Evolutionary conservation across 192 early-diverging fungal species (phyloP), one percentile per base, ranked within the genome.

Genomic region (Coemansia interrupta): DNA sequence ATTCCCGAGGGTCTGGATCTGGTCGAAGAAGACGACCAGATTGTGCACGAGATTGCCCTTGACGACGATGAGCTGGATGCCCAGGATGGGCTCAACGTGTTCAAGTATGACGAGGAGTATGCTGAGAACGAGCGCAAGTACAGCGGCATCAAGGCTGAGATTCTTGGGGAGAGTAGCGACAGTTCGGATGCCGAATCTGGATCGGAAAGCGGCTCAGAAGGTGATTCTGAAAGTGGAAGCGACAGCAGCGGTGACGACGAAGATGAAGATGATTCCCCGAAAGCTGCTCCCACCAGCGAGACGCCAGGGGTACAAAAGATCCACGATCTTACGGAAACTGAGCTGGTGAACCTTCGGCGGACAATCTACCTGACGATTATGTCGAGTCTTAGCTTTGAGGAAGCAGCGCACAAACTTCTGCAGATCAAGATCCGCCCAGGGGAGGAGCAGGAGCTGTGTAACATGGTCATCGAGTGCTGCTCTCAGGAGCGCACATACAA

Each of bases 381-480:
- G 89, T 96, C 94, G 3, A 86, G 85, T 53, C 83, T 96, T 45
- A 92, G 93, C 64, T 96, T 92, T 73, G 95, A 98, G 68, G 95
- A 98, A 73, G 90, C 89, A 48, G 88, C 89, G 44, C 95, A 98
- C 82, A 98, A 98, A 73, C 83, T 96, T 44, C 83, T 98, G 80
- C 86, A 91, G 63, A 80, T 98, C 32, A 76, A 88, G 44, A 84
- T 96, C 38, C 85, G 85, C 47, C 83, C 84, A 44, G 93, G 90
- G 41, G 89, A 95, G 62, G 89, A 95, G 82, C 83, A 90, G 36
- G 96, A 97, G 73, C 74, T 98, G 29, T 87, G 86, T 68, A 93
- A 95, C 64, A 98, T 98, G 96, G 84, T 98, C 45, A 91, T 97
- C 49, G 96, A 98, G 66, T 94, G 93, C 83, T 97, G 94, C 68